Evolutionary conservation across 2,329 filamentous ascomycete species (phyloP).

Genomic region (Fusarium sp.): DNA sequence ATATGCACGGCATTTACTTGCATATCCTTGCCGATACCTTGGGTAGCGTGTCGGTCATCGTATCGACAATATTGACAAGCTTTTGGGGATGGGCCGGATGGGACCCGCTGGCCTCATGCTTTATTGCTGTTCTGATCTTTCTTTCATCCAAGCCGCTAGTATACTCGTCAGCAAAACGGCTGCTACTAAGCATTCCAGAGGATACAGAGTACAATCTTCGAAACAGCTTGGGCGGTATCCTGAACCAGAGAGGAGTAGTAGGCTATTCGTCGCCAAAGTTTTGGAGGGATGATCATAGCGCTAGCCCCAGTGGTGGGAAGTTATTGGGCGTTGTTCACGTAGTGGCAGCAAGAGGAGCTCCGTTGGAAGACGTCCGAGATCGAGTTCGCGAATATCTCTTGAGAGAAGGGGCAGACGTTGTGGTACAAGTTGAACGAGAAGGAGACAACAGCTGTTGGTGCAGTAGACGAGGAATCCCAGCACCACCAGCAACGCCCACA

Average conservation of each 20-base stretch:
- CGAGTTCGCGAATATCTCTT: conserved; percentile 77
- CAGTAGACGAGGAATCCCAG: conserved; percentile 43
- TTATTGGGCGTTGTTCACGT: conserved; percentile 89
- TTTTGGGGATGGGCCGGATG: conserved; percentile 91
- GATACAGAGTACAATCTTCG: conserved; percentile 88
- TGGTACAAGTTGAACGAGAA: conserved; percentile 89
- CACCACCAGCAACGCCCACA: conserved; percentile 43
- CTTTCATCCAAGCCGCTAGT: conserved; percentile 91
- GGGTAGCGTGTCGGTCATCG: conserved; percentile 92
- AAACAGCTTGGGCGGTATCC: conserved; percentile 84
- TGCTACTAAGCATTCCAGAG: conserved; percentile 86
- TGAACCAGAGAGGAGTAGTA: conserved; percentile 82
- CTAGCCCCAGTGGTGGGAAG: conserved; percentile 55
- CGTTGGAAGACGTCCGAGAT: conserved; percentile 84
- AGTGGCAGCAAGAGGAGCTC: conserved; percentile 74
- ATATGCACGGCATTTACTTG: conserved; percentile 97
- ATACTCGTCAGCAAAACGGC: conserved; percentile 79
- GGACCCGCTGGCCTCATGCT: conserved; percentile 91
- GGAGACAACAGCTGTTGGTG: conserved; percentile 75
- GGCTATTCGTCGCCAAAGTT: conserved; percentile 90
- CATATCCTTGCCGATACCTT: conserved; percentile 95
- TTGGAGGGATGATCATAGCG: conserved; percentile 81
- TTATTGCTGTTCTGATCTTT: conserved; percentile 94
- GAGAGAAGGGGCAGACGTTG: conserved; percentile 78
- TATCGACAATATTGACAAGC: conserved; percentile 88